Conservation (phyloP, 306 rosid species). For the Prunus mongolica region DNA sequence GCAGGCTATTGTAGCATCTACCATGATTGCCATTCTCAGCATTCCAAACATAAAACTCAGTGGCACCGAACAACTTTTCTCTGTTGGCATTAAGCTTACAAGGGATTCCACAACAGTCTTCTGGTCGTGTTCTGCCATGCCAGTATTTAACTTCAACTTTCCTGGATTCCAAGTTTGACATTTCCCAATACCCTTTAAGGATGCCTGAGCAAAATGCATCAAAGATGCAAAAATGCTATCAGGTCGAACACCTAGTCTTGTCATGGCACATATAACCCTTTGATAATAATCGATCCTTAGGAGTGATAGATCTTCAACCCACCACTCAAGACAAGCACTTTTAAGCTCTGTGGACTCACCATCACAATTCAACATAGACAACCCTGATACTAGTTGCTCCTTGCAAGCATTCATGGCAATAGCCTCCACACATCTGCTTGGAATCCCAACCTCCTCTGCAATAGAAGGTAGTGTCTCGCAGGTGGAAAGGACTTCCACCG, state of each 20-base stretch:
- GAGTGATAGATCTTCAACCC: conserved; percentile 73
- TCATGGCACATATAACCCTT: conserved; percentile 63
- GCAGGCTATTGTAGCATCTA: conserved; percentile 56
- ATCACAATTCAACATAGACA: conserved; percentile 50
- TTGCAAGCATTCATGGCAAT: conserved; percentile 79
- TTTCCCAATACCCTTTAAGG: conserved; percentile 70
- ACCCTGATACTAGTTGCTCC: conserved; percentile 66
- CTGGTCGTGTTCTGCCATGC: conserved; percentile 46
- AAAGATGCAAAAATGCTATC: conserved; percentile 64
- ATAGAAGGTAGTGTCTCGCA: conserved; percentile 53
- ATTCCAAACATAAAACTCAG: conserved; percentile 71
- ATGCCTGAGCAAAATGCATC: conserved; percentile 79
- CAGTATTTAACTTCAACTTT: conserved; percentile 35
- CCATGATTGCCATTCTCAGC: conserved; percentile 72
- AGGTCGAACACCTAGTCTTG: conserved; percentile 61
- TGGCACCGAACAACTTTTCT: conserved; percentile 56
- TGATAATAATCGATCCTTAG: conserved; percentile 56
- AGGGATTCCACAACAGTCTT: conserved; percentile 56
- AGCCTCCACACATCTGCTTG: conserved; percentile 70
- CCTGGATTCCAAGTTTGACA: conserved; percentile 57
- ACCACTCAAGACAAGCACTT: conserved; percentile 58
- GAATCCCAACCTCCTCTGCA: conserved; percentile 58
- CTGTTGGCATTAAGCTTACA: conserved; percentile 62
- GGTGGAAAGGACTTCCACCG: conserved; percentile 66
- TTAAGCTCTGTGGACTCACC: conserved; percentile 52